Evolutionary conservation across 2,329 filamentous ascomycete species (phyloP), one percentile per base, ranked within the genome.

Genomic region (Cytospora leucostoma): DNA sequence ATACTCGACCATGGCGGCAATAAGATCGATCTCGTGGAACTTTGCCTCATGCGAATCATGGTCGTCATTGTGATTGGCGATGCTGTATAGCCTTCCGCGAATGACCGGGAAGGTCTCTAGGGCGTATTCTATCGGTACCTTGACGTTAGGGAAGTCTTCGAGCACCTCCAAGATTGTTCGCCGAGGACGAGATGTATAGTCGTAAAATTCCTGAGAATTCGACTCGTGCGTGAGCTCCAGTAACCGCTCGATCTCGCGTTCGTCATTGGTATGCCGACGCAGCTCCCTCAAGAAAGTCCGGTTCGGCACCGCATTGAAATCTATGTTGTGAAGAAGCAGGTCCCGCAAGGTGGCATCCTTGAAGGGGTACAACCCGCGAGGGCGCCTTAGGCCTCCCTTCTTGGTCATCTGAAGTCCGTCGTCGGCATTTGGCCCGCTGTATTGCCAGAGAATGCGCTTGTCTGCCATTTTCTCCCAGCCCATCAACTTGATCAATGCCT

Each of bases 111-210:
- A 88, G 17, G 93, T 81, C 60, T 88, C 86, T 11, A 91, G 82
- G 1, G 89, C 82, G 56, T 88, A 86, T 61, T 89, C 80, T 76
- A 88, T 91, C 0, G 95, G 93, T 2, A 99, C 86, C 66, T 88
- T 88, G 61, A 98, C 89, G 0, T 86, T 89, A 50, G 90, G 84
- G 70, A 99, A 99, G 70, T 99, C 95, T 62, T 94, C 88, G 34
- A 99, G 83, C 4, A 97, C 89, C 76, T 99, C 95, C 7, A 99
- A 80, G 63, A 98, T 97, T 64, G 91, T 96, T 38, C 95, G 88
- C 38, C 93, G 88, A 0, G 94, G 91, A 10, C 95, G 88, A 0
- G 93, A 93, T 1, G 95, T 95, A 73, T 99, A 99, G 76, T 99
- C 94, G 78, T 92, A 98, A 62, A 97, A 88, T 70, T 99, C 95